Evolutionary conservation across 257 asterid species (phyloP).

Genomic region (Primulina eburnea): DNA sequence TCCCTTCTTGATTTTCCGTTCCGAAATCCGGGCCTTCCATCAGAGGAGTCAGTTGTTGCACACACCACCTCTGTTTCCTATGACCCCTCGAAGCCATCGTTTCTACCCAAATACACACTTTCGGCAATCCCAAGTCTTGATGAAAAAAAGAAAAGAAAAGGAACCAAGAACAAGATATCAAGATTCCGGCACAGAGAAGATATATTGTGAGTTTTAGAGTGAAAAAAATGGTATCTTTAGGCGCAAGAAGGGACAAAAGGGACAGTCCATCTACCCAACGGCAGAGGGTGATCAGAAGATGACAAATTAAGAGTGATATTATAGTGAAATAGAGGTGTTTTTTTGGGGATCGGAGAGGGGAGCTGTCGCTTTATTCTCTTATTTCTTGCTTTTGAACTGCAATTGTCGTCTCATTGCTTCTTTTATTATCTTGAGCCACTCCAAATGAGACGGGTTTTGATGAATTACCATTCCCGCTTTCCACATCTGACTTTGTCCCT

Average conservation of each 20-base stretch:
- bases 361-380: conserved; percentile 36
- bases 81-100: conserved; percentile 46
- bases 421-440: conserved; percentile 35
- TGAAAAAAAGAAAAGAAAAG: not conserved
- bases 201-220: conserved; percentile 23
- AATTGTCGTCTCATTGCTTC: conserved; percentile 30
- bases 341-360: conserved; percentile 32
- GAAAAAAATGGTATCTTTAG: conserved; percentile 35
- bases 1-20: conserved; percentile 43
- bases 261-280: conserved; percentile 46
- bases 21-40: conserved; percentile 84
- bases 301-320: conserved; percentile 2
- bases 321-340: not conserved
- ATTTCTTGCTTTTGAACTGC: conserved; percentile 32
- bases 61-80: conserved; percentile 57
- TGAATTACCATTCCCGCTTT: not conserved
- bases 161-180: not conserved
- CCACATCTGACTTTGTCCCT: not conserved
- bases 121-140: not conserved
- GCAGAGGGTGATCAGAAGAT: conserved; percentile 25
- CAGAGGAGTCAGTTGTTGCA: conserved; percentile 69
- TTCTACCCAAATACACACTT: not conserved
- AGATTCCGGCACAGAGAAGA: not conserved
- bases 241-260: conserved; percentile 40
- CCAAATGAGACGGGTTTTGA: not conserved